A percentile compares a stretch with the other conserved stretches of the same genome.
Evolutionary conservation across 345 rosid species (phyloP).

Genomic region (Passiflora organensis): DNA sequence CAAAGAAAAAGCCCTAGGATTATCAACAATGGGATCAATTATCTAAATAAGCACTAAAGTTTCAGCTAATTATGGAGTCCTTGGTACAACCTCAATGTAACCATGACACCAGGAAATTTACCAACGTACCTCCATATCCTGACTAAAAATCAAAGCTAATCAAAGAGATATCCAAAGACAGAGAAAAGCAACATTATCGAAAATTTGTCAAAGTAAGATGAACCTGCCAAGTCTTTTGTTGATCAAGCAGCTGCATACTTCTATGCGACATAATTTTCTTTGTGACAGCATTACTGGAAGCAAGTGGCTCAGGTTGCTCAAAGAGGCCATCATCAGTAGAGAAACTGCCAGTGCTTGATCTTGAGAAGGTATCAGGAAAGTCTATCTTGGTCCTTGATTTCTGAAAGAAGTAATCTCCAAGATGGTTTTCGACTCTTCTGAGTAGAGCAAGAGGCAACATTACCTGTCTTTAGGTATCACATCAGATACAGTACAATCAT

Average conservation of each 20-base stretch:
- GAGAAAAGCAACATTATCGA: conserved; percentile 6
- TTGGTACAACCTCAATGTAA: no score
- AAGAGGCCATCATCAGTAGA: conserved; percentile 62
- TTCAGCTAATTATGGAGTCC: no score
- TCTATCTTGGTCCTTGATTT: conserved; percentile 38
- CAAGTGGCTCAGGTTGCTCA: conserved; percentile 54
- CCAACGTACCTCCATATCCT: no score
- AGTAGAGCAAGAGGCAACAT: conserved; percentile 50
- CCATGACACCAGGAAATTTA: no score
- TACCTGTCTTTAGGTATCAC: conserved; percentile 34
- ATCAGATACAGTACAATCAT: not conserved
- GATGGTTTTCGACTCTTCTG: conserved; percentile 54
- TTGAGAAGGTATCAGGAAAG: conserved; percentile 42
- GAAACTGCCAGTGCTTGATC: conserved; percentile 55
- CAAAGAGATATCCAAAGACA: no score
- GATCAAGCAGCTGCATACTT: conserved; percentile 61
- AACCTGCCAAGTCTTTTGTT: conserved; percentile 82
- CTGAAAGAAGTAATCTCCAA: conserved; percentile 54
- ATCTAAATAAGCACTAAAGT: no score
- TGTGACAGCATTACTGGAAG: conserved; percentile 40
- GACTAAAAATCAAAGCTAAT: no score
- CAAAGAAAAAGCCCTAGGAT: no score
- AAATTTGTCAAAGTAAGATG: conserved; percentile 16
- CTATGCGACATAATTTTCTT: conserved; percentile 48
- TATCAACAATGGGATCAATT: no score